A percentile compares a stretch with the other conserved stretches of the same genome.
Evolutionary conservation across 768 basidiomycete species (phyloP).

Genomic region (Tylopilus rubrobrunneus): DNA sequence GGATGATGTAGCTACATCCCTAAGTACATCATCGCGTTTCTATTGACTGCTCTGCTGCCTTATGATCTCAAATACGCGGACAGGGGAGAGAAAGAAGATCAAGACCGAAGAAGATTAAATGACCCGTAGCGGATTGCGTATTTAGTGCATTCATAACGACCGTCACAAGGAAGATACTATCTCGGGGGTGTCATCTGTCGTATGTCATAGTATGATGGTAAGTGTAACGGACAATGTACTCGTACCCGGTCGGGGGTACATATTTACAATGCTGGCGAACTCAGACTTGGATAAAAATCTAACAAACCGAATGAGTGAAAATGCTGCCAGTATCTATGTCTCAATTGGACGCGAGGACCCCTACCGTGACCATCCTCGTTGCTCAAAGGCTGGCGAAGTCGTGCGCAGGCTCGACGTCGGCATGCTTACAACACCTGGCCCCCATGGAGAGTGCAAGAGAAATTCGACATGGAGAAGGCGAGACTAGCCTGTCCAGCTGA

Average conservation of each 20-base stretch:
- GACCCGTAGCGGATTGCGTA: too few relatives aligned
- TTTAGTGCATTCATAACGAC: background rate
- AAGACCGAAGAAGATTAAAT: conserved; percentile 16
- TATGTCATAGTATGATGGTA: background rate
- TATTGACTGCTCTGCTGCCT: background rate
- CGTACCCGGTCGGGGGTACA: background rate
- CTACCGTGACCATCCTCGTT: too few relatives aligned
- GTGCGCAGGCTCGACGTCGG: too few relatives aligned
- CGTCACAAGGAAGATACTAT: background rate
- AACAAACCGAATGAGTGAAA: background rate
- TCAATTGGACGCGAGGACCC: too few relatives aligned
- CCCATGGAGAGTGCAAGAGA: too few relatives aligned
- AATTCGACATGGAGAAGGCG: too few relatives aligned
- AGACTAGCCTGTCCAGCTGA: too few relatives aligned
- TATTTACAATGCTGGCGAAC: too few relatives aligned
- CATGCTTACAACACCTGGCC: too few relatives aligned
- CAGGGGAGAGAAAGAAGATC: conserved; percentile 13
- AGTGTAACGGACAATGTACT: background rate
- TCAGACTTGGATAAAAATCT: too few relatives aligned
- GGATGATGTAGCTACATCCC: background rate
- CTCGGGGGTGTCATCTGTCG: background rate
- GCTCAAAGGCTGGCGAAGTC: too few relatives aligned
- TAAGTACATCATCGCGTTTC: conserved; percentile 3
- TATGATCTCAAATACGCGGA: background rate
- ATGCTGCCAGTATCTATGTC: too few relatives aligned